Evolutionary conservation across 768 basidiomycete species (phyloP).

Genomic region (Termitomyces sp.): DNA sequence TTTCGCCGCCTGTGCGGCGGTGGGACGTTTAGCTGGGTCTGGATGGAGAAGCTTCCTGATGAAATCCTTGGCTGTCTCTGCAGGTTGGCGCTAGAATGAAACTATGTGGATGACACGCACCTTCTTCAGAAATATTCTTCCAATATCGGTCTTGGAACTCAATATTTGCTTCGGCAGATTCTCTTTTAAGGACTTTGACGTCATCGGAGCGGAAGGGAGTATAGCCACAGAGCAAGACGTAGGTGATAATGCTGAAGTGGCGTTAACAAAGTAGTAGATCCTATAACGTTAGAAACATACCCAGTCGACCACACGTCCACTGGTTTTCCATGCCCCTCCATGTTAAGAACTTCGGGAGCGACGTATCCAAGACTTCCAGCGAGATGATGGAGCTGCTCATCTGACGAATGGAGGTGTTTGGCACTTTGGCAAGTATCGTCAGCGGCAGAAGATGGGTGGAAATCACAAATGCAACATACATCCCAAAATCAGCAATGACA

Average conservation of each 20-base stretch:
- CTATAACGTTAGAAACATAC: conserved; percentile 32
- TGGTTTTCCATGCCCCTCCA: conserved; percentile 82
- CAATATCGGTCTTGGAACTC: conserved; percentile 94
- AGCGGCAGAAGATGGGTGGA: neutral
- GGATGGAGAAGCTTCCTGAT: conserved; percentile 65
- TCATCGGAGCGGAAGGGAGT: conserved; percentile 90
- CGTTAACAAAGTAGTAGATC: neutral
- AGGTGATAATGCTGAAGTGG: conserved; percentile 75
- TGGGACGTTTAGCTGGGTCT: conserved; percentile 65
- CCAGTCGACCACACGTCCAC: conserved; percentile 95
- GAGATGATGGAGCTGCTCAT: conserved; percentile 63
- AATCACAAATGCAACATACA: conserved; percentile 47
- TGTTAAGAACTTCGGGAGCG: conserved; percentile 82
- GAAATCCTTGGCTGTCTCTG: conserved; percentile 70
- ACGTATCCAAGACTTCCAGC: conserved; percentile 88
- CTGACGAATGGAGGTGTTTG: conserved; percentile 70
- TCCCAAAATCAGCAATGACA: conserved; percentile 97
- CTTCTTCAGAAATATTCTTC: conserved; percentile 80
- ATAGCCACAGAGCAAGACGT: conserved; percentile 93
- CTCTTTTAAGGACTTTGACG: conserved; percentile 63
- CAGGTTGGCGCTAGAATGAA: neutral
- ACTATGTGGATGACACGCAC: conserved; percentile 28
- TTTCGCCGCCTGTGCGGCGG: conserved; percentile 63
- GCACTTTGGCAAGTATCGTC: conserved; percentile 40
- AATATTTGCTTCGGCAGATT: conserved; percentile 81